Base-by-base conservation (phyloP, 2,329 filamentous ascomycete species). In the Diatrype stigma region DNA sequence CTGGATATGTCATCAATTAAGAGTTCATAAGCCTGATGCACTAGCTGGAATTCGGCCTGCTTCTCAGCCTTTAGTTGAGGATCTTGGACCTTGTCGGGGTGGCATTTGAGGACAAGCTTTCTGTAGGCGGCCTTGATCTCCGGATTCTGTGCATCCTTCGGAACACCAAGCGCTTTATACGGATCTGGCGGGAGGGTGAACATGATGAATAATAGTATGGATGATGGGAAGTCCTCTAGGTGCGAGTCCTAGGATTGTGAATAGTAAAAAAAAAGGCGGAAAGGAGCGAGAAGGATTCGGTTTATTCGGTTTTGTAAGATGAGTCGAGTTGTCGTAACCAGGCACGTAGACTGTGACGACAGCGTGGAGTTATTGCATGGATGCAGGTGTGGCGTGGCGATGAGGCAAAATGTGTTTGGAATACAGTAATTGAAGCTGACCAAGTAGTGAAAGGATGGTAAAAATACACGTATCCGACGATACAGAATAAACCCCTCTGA, bases 11-110 rank as follows among this genome's bases (percentile, higher is more conserved):
- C 87, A 65, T 96, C 86, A 63, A 84, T 89, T 54, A 99, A 81
- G 28, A 94, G 77, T 70, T 97, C 94, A 71, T 96, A 99, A 47
- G 94, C 92, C 62, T 92, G 84, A 69, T 96, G 92, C 32, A 97
- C 89, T 67, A 84, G 85, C 70, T 96, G 91, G 64, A 97, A 99
- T 70, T 96, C 86, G 60, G 90, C 86, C 61, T 89, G 84, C 69
- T 92, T 95, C 60, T 83, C 75, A 52, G 84, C 82, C 71, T 94
- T 95, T 62, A 88, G 75, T 16, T 82, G 76, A 48, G 86, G 84
- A 63, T 96, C 82, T 59, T 90, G 86, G 56, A 96, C 83, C 73
- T 96, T 96, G 76, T 96, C 92, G 32, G 92, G 92, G 61, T 96
- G 92, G 66, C 87, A 92, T 69, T 89, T 90, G 60, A 96, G 81